phyloP scores from a whole-genome alignment of 371 early-diverging fungal species.

The Parasitella parasitica region DNA sequence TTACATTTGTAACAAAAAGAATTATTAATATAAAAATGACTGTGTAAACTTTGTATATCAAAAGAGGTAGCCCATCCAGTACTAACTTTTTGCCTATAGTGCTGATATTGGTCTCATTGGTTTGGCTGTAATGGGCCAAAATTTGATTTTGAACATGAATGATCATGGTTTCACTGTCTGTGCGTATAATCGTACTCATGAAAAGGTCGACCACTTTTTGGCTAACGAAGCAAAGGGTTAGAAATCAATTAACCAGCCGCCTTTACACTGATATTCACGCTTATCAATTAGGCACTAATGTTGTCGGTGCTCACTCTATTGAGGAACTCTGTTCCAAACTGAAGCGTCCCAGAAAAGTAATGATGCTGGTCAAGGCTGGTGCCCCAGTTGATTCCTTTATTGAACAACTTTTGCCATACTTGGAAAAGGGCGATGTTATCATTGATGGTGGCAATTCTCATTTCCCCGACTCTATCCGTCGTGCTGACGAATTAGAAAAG shows the following conservation, averaged over 20 bases:
- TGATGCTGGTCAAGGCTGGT: slow-evolving; percentile 98
- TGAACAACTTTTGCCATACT: slow-evolving; percentile 77
- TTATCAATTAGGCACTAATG: slow-evolving; percentile 68
- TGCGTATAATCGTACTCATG: slow-evolving; percentile 96
- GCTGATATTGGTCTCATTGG: slow-evolving; percentile 99
- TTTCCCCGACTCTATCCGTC: slow-evolving; percentile 95
- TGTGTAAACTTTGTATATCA: too few relatives aligned
- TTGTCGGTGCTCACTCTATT: slow-evolving; percentile 91
- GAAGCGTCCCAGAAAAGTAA: slow-evolving; percentile 93
- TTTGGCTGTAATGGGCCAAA: slow-evolving; percentile 99
- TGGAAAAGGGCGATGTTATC: slow-evolving; percentile 93
- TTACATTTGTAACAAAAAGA: too few relatives aligned
- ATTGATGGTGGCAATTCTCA: slow-evolving; percentile 99
- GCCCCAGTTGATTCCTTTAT: slow-evolving; percentile 94
- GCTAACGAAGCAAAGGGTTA: slow-evolving; percentile 92
- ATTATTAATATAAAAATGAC: too few relatives aligned
- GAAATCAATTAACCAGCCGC: neutral
- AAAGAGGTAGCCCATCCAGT: too few relatives aligned
- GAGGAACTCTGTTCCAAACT: slow-evolving; percentile 90
- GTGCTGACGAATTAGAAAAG: slow-evolving; percentile 79
- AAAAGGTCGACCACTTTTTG: slow-evolving; percentile 93
- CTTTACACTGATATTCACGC: too few relatives aligned
- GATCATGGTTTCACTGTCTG: slow-evolving; percentile 92
- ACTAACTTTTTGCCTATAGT: slow-evolving; percentile 34
- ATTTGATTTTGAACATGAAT: slow-evolving; percentile 97